Conservation (phyloP, 2,329 filamentous ascomycete species). For the Xylogone sp. region DNA sequence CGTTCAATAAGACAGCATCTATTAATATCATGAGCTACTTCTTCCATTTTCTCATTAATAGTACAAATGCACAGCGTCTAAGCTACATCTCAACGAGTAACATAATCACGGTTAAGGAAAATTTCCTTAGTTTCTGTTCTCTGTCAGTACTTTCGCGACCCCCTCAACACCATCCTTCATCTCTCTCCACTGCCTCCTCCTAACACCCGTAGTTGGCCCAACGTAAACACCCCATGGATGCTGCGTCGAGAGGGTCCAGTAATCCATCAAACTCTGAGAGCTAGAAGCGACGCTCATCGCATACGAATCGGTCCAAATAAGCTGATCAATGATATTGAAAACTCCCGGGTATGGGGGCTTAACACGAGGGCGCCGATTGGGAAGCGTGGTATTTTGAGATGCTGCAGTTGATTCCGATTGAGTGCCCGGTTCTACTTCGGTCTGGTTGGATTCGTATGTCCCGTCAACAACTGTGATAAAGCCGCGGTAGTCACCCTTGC, state of each 20-base stretch:
- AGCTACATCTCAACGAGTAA: too few species aligned
- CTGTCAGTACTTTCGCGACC: neutral
- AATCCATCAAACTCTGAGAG: slow-evolving; percentile 4
- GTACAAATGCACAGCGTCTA: too few species aligned
- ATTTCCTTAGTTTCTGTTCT: neutral
- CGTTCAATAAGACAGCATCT: too few species aligned
- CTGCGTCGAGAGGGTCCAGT: slow-evolving; percentile 9
- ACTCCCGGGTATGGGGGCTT: slow-evolving; percentile 8
- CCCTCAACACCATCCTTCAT: slow-evolving; percentile 3
- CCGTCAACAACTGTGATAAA: slow-evolving; percentile 5
- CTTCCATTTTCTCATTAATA: too few species aligned
- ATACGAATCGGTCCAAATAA: slow-evolving; percentile 16
- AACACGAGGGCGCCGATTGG: neutral
- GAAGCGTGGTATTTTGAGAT: neutral
- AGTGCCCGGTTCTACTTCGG: too few species aligned
- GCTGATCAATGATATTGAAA: slow-evolving; percentile 12
- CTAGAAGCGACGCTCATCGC: slow-evolving; percentile 4
- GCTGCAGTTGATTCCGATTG: neutral
- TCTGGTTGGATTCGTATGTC: neutral
- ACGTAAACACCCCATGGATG: slow-evolving; percentile 20
- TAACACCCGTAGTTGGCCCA: slow-evolving; percentile 15
- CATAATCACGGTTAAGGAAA: neutral
- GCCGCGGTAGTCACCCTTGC: slow-evolving; percentile 7
- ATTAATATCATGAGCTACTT: too few species aligned
- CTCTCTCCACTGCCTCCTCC: slow-evolving; percentile 16